phyloP scores from a whole-genome alignment of 2,329 filamentous ascomycete genomes.

The Hansfordia pulvinata region DNA sequence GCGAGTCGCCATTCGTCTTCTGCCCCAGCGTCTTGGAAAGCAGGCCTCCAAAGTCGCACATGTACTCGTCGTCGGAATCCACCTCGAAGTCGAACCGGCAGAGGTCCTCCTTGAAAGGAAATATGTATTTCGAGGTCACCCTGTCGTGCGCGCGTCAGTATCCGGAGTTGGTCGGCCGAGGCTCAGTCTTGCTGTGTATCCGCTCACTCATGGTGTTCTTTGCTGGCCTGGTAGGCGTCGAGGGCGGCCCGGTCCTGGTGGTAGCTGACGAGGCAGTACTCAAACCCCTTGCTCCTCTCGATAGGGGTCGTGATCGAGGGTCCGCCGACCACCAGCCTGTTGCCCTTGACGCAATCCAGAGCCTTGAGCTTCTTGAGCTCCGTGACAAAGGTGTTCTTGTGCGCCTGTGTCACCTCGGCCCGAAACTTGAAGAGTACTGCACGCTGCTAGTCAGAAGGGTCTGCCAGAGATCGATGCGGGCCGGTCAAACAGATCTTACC shows the following conservation, averaged over 20 bases:
- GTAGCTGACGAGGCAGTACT: constrained; percentile 36
- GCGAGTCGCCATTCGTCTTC: no score
- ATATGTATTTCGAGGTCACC: constrained; percentile 34
- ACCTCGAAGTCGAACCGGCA: constrained; percentile 41
- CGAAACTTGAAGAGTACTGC: constrained; percentile 38
- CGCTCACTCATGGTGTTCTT: constrained; percentile 32
- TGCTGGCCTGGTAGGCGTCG: constrained; percentile 35
- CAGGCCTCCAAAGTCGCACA: constrained; percentile 4
- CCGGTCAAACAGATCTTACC: constrained; percentile 8
- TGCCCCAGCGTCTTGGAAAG: neutral
- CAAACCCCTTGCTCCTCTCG: constrained; percentile 36
- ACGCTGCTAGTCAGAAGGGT: neutral
- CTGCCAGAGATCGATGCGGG: neutral
- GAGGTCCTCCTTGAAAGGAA: constrained; percentile 38
- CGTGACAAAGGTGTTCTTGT: constrained; percentile 27
- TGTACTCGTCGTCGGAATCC: constrained; percentile 21
- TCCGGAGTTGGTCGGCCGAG: neutral
- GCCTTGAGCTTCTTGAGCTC: constrained; percentile 34
- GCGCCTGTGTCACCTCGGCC: constrained; percentile 22
- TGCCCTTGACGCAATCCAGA: constrained; percentile 30
- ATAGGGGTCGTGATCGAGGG: constrained; percentile 37
- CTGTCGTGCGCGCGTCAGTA: constrained; percentile 14
- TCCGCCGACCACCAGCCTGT: constrained; percentile 35
- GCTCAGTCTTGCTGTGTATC: neutral
- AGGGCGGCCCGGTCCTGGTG: constrained; percentile 30